phyloP scores from a whole-genome alignment of 1,139 yeast species.

The Wickerhamiella infanticola region DNA sequence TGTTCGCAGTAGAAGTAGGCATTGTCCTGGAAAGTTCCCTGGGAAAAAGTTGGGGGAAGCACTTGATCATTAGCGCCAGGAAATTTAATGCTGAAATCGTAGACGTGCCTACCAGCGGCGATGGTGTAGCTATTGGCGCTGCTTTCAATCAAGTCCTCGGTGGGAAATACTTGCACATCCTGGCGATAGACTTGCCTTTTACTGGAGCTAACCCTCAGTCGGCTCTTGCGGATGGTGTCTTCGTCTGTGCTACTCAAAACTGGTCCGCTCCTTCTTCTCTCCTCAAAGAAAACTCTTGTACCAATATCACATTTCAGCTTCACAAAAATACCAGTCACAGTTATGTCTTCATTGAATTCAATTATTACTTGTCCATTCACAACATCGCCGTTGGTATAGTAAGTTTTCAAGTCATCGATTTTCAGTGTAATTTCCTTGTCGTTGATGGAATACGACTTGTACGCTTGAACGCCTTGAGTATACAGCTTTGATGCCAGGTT shows the following conservation, averaged over 20 bases:
- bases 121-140: not conserved
- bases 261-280: not conserved
- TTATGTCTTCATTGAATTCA: not conserved
- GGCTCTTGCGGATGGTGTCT: not conserved
- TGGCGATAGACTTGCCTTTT: not conserved
- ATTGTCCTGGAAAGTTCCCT: not conserved
- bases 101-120: not conserved
- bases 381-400: constrained; percentile 1
- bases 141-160: not conserved
- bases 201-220: too few species aligned
- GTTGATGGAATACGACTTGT: not conserved
- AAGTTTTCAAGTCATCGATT: not conserved
- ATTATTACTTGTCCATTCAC: not conserved
- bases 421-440: not conserved
- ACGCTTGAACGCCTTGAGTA: not conserved
- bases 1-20: not conserved
- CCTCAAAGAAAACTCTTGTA: not conserved
- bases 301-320: constrained; percentile 1
- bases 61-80: not conserved
- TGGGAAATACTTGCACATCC: not conserved
- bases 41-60: not conserved
- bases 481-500: not conserved
- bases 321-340: not conserved
- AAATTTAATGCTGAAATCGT: not conserved
- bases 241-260: too few species aligned